A percentile compares a stretch with the other conserved stretches of the same genome.
phyloP scores from a whole-genome alignment of 306 rosid genomes.

The Alnus glutinosa region DNA sequence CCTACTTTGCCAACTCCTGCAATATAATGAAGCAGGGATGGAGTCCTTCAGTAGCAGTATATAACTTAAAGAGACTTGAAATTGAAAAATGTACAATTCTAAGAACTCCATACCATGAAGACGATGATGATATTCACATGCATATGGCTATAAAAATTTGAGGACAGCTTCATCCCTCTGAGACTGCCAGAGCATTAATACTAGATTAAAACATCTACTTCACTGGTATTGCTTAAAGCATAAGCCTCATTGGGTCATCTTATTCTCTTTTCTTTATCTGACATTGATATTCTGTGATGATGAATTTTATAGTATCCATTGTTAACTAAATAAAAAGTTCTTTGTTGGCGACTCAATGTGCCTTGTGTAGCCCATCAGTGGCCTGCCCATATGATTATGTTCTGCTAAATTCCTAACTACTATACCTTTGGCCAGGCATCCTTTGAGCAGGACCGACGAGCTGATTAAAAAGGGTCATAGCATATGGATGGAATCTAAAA shows the following conservation, averaged over 20 bases:
- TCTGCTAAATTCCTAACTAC: constrained; percentile 26
- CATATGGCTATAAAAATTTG: constrained; percentile 36
- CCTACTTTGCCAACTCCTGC: constrained; percentile 59
- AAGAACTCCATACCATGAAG: constrained; percentile 54
- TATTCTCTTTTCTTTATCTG: constrained; percentile 8
- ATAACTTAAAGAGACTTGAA: constrained; percentile 21
- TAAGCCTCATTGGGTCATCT: constrained; percentile 46
- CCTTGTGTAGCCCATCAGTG: constrained; percentile 29
- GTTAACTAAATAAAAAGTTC: constrained; percentile 35
- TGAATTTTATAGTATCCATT: constrained; percentile 25
- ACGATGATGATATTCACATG: constrained; percentile 61
- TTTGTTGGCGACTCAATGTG: constrained; percentile 43
- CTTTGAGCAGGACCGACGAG: not conserved
- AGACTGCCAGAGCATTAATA: constrained; percentile 58
- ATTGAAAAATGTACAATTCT: constrained; percentile 27
- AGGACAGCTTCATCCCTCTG: constrained; percentile 39
- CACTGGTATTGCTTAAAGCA: constrained; percentile 42
- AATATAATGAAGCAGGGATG: constrained; percentile 38
- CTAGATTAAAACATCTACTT: constrained; percentile 33
- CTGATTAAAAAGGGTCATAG: not conserved
- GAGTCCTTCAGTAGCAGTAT: constrained; percentile 24
- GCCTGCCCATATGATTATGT: constrained; percentile 49
- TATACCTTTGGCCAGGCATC: constrained; percentile 5
- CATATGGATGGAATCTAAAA: not conserved
- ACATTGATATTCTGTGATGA: constrained; percentile 31